A percentile compares a stretch with the other conserved stretches of the same genome.
phyloP scores from a whole-genome alignment of 1,139 yeast genomes.

The Geotrichum histeridarum region DNA sequence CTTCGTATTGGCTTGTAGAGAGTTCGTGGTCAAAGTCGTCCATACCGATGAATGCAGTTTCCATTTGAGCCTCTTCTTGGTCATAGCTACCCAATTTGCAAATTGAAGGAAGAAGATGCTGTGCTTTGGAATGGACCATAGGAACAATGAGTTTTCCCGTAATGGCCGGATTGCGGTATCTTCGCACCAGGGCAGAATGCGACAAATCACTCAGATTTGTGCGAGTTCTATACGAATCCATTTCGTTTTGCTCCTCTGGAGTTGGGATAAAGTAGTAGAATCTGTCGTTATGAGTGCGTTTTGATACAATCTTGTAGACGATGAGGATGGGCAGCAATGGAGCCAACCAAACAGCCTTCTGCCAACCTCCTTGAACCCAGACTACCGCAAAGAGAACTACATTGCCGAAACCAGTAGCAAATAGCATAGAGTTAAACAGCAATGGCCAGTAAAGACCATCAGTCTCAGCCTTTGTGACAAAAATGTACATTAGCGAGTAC shows the following conservation, averaged over 20 bases:
- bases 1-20: neutral
- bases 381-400: constrained; percentile 37
- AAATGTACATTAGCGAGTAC: constrained; percentile 39
- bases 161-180: constrained; percentile 36
- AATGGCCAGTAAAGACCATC: constrained; percentile 42
- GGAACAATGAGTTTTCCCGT: constrained; percentile 33
- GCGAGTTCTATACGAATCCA: constrained; percentile 17
- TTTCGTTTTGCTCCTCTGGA: constrained; percentile 25
- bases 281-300: constrained; percentile 23
- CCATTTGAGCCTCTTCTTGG: constrained; percentile 15
- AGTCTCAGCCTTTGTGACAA: constrained; percentile 39
- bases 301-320: constrained; percentile 32
- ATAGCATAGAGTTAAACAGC: constrained; percentile 35
- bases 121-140: constrained; percentile 35
- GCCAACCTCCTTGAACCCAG: constrained; percentile 41
- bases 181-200: constrained; percentile 26
- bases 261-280: constrained; percentile 34
- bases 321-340: constrained; percentile 35
- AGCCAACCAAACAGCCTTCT: constrained; percentile 33
- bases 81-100: constrained; percentile 5
- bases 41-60: constrained; percentile 13
- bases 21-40: constrained; percentile 3
- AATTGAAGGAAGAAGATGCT: constrained; percentile 25
- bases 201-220: constrained; percentile 22
- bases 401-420: constrained; percentile 39